phyloP scores from a whole-genome alignment of 202 grass and related monocot species.

The Schoenoplectus tabernaemontani region DNA sequence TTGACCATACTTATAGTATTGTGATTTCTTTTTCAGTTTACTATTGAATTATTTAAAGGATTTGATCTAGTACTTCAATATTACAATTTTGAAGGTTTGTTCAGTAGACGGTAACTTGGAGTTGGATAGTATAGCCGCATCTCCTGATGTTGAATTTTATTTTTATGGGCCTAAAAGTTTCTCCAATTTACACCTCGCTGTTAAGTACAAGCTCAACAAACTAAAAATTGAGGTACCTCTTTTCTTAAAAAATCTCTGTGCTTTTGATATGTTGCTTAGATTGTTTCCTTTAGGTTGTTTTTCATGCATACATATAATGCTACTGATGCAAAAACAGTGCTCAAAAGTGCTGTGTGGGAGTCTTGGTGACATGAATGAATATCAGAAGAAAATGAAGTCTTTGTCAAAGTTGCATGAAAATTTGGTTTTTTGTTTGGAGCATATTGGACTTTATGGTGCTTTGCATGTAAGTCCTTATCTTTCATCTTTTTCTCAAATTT shows the following conservation, averaged over 20 bases:
- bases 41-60: not conserved
- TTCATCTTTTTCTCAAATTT: not conserved
- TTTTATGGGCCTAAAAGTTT: constrained; percentile 45
- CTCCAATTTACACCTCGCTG: constrained; percentile 27
- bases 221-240: constrained; percentile 53
- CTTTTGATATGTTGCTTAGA: not conserved
- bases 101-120: constrained; percentile 56
- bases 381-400: constrained; percentile 60
- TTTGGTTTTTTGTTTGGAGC: constrained; percentile 79
- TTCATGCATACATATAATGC: not conserved
- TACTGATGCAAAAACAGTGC: constrained; percentile 45
- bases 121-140: constrained; percentile 71
- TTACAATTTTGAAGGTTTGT: constrained; percentile 56
- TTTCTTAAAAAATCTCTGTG: constrained; percentile 22
- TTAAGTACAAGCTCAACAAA: constrained; percentile 42
- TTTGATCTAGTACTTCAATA: constrained; percentile 16
- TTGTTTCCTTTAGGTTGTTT: constrained; percentile 9
- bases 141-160: constrained; percentile 66
- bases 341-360: constrained; percentile 43
- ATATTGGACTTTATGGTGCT: constrained; percentile 82
- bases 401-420: constrained; percentile 68
- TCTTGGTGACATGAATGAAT: constrained; percentile 51
- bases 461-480: constrained; percentile 53
- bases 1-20: constrained; percentile 12
- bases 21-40: constrained; percentile 2